Conservation (phyloP, 1,139 yeast genomes). For the Saccharomyces uvarum region DNA sequence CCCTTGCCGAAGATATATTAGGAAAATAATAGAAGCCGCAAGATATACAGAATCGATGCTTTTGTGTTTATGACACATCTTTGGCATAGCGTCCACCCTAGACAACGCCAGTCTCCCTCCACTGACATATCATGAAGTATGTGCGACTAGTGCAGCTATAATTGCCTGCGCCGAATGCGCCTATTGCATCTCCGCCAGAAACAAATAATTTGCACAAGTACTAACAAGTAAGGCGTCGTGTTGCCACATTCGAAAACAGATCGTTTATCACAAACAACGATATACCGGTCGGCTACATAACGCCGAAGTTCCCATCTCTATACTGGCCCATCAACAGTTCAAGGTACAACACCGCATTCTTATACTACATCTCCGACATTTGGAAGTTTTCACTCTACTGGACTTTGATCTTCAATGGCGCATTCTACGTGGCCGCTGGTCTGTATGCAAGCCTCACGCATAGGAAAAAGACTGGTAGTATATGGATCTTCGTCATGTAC, state of each 20-base stretch:
- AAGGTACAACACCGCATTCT: slow-evolving; percentile 45
- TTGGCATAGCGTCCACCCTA: neutral
- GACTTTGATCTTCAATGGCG: slow-evolving; percentile 62
- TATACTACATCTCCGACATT: slow-evolving; percentile 66
- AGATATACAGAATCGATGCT: neutral
- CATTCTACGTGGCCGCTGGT: slow-evolving; percentile 61
- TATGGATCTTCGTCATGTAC: slow-evolving; percentile 42
- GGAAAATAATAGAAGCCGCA: neutral
- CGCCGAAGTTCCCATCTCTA: slow-evolving; percentile 77
- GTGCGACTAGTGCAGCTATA: neutral
- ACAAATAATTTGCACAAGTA: neutral
- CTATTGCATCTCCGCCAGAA: neutral
- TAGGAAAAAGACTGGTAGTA: slow-evolving; percentile 35
- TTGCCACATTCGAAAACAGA: slow-evolving; percentile 10
- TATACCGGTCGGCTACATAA: slow-evolving; percentile 71
- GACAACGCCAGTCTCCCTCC: neutral
- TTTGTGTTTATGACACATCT: neutral
- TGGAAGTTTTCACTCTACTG: slow-evolving; percentile 80
- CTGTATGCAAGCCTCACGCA: slow-evolving; percentile 50
- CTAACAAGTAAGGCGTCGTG: neutral
- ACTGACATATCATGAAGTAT: neutral
- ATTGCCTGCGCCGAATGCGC: neutral
- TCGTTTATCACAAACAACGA: slow-evolving; percentile 35
- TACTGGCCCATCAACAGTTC: slow-evolving; percentile 54
- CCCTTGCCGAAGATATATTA: neutral